Base-by-base conservation (phyloP, 306 rosid genomes). In the Cucurbita maxima region DNA sequence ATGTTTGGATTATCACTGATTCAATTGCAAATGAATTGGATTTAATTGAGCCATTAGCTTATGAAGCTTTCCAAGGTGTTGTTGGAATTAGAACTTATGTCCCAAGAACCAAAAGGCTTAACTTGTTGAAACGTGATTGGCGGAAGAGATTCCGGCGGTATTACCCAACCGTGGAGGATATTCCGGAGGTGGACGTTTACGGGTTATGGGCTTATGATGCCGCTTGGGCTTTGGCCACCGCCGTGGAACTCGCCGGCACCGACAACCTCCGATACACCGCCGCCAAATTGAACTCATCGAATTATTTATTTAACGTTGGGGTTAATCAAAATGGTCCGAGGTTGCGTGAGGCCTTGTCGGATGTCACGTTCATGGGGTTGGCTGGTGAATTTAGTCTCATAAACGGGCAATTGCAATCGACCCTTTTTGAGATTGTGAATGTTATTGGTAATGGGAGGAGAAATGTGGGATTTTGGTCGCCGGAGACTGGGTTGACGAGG, bases 181-280 rank as follows among this genome's bases (percentile, higher is more conserved):
- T n/a, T 40, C 70, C 60, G 3, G 13, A 78, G 61, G 45, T 82
- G 57, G 69, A 79, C 38, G 76, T 47, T 57, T 78, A 66, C 55
- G 85, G 90, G 0, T 18, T 80, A 18, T 86, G 88, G 96, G 91
- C 91, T 68, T 77, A 83, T 58, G 91, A 86, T 62, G 72, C 83
- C 10, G 71, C 83, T 76, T 67, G 75, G 13, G 89, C 91, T 6
- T 48, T 86, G 9, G 91, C 91, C 30, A 80, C 54, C 77, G 88
- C 88, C 5, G 58, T 83, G 14, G 88, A 87, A 72, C 58, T 77
- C 16, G 83, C 37, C 2, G 61, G 71, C 4, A 38, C 40, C 37
- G 14, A 2, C 53, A 75, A 70, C 37, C 45, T 75, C 51, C 62
- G 41, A 70, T 62, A 56, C 3, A 82, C 84, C 25, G 9, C 34